Evolutionary conservation across 2,329 filamentous ascomycete species (phyloP).

Genomic region (Fusarium bactridioides): DNA sequence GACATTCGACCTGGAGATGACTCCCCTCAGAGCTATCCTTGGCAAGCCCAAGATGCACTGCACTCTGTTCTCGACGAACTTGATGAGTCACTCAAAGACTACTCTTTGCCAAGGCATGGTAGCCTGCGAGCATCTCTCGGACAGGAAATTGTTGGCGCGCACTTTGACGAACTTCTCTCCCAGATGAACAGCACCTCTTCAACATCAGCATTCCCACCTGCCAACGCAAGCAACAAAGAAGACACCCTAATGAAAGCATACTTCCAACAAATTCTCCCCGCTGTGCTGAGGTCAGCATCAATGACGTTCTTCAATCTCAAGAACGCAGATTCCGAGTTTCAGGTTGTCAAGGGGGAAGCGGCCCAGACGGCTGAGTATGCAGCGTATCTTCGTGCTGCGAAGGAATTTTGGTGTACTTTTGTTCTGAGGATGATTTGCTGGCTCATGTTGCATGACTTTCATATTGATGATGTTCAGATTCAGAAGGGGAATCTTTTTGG

Average conservation of each 20-base stretch:
- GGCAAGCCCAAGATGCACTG: constrained; percentile 3
- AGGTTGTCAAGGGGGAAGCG: background rate
- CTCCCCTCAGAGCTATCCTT: background rate
- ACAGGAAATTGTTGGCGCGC: background rate
- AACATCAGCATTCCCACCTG: background rate
- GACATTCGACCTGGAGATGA: background rate
- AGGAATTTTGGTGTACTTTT: constrained; percentile 3
- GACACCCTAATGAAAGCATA: background rate
- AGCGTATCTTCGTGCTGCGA: background rate
- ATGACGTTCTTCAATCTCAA: background rate
- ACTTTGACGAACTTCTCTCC: constrained; percentile 12
- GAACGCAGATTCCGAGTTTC: background rate
- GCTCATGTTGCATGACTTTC: constrained; percentile 10
- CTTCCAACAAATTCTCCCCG: background rate
- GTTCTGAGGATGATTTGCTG: constrained; percentile 14
- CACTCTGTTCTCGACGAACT: background rate
- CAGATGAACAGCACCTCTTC: background rate
- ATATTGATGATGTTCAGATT: constrained; percentile 4
- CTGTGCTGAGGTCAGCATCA: background rate
- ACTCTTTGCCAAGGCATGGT: fast-evolving
- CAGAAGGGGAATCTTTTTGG: constrained; percentile 1
- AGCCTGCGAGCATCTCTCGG: fast-evolving
- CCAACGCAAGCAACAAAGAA: background rate
- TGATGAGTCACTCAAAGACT: background rate
- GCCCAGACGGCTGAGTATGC: constrained; percentile 1